Percentiles rank a stretch among this genome's conserved stretches.
These are phyloP conservation scores for Ogataea ganodermae DNA, from an alignment of 805 yeast species.

Conservation along the genomic window DNA sequence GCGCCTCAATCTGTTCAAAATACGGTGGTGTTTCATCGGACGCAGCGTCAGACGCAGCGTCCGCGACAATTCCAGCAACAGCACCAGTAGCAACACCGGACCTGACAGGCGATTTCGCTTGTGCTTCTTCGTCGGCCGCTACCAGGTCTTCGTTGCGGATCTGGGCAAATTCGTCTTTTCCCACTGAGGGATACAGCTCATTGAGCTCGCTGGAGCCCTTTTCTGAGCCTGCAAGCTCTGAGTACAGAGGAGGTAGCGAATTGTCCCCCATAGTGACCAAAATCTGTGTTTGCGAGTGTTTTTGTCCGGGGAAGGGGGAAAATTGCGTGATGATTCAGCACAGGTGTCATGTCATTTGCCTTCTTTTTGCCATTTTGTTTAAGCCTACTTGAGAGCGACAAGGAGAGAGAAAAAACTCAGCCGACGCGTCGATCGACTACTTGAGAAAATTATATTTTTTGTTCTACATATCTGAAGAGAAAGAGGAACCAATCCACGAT, in stretches of 20 bases:
- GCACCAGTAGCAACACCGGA: no score
- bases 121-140: conserved; percentile 17
- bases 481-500: no score
- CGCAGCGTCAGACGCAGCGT: background rate
- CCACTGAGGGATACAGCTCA: conserved; percentile 20
- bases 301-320: background rate
- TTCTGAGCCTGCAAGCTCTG: conserved; percentile 2
- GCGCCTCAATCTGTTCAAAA: conserved; percentile 12
- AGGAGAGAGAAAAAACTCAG: background rate
- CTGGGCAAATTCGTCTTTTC: conserved; percentile 6
- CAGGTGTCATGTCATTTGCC: conserved; percentile 5
- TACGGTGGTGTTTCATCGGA: conserved; percentile 12
- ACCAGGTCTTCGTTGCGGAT: conserved; percentile 10
- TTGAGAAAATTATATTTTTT: no score
- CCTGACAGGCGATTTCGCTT: no score
- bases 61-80: no score
- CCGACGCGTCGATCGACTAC: conserved; percentile 14
- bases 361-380: conserved; percentile 5
- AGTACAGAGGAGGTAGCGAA: conserved; percentile 16
- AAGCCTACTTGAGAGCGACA: background rate
- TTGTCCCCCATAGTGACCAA: conserved; percentile 8
- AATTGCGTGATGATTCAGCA: background rate
- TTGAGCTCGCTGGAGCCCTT: conserved; percentile 4
- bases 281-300: background rate
- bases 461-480: no score